phyloP scores from a whole-genome alignment of 1,284 basidiomycete genomes.

The Cystobasidium sp. region DNA sequence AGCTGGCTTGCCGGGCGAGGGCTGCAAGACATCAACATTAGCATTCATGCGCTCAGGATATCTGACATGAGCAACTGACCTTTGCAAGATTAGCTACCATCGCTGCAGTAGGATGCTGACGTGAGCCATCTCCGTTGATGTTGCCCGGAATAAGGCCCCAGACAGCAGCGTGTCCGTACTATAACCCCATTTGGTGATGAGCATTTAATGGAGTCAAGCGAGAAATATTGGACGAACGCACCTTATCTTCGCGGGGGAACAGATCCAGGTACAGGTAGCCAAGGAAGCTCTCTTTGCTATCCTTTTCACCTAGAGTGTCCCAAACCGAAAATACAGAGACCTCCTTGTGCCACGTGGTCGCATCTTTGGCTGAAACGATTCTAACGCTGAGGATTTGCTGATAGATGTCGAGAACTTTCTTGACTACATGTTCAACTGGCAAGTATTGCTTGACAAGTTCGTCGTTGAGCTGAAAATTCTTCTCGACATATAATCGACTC shows the following conservation, averaged over 20 bases:
- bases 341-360: constrained; percentile 59
- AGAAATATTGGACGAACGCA: background rate
- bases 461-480: constrained; percentile 63
- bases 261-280: constrained; percentile 84
- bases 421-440: constrained; percentile 77
- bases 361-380: constrained; percentile 64
- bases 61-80: background rate
- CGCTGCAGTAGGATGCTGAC: constrained; percentile 69
- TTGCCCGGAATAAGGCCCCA: constrained; percentile 61
- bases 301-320: constrained; percentile 64
- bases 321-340: constrained; percentile 79
- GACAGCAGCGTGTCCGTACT: constrained; percentile 87
- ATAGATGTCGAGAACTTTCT: constrained; percentile 77
- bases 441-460: constrained; percentile 81
- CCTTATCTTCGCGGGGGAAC: constrained; percentile 66
- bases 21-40: constrained; percentile 56
- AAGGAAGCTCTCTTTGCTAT: constrained; percentile 65
- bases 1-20: constrained; percentile 75
- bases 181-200: background rate
- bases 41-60: background rate
- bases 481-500: constrained; percentile 66
- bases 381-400: constrained; percentile 74
- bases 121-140: constrained; percentile 60
- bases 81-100: constrained; percentile 87
- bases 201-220: background rate